Evolutionary conservation across 345 rosid species (phyloP).

Genomic region (Erucastrum elatum): DNA sequence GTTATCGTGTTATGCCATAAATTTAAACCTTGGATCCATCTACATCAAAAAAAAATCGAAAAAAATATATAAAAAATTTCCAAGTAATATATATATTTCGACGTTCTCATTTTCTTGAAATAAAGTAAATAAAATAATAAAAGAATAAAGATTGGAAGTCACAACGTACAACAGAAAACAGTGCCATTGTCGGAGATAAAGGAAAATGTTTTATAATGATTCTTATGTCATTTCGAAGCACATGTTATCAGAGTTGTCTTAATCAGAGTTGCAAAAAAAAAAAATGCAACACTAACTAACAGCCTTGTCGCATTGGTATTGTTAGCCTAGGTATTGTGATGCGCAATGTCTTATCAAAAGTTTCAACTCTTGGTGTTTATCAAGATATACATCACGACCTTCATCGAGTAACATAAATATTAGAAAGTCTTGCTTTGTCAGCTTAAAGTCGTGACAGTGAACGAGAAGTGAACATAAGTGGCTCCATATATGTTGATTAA

Average conservation of each 20-base stretch:
- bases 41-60: too few relatives aligned
- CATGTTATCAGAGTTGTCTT: conserved; percentile 10
- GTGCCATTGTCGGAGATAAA: not conserved
- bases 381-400: not conserved
- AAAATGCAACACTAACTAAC: not conserved
- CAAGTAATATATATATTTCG: not conserved
- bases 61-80: too few relatives aligned
- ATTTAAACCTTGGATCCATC: not conserved
- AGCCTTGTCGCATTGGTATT: conserved; percentile 7
- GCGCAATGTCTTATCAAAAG: conserved; percentile 9
- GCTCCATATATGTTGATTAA: not conserved
- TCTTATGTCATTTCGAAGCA: not conserved
- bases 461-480: conserved; percentile 26
- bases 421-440: conserved; percentile 20
- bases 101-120: not conserved
- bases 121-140: not conserved
- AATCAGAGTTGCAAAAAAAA: not conserved
- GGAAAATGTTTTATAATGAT: not conserved
- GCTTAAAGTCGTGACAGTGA: conserved; percentile 17
- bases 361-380: not conserved
- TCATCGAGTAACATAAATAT: not conserved
- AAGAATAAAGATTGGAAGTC: not conserved
- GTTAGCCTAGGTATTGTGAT: not conserved
- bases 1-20: not conserved
- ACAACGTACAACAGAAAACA: not conserved